Evolutionary conservation across 352 stramenopile genomes (phyloP), one percentile per base, ranked within the genome.

Genomic region (Phytophthora cajani): DNA sequence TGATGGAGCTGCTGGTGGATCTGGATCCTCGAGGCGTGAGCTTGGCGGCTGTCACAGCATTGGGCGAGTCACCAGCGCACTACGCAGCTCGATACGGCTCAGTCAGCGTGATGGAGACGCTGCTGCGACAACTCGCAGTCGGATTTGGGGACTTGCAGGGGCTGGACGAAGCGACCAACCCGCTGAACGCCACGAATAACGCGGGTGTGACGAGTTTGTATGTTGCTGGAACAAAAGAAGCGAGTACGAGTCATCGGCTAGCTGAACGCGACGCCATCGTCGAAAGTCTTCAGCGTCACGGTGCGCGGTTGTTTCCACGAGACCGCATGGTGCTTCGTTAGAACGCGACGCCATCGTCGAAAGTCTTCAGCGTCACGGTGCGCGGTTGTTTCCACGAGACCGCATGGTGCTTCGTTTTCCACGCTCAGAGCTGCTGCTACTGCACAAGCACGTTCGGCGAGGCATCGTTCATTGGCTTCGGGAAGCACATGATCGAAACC

Each of bases 391-490:
- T 16, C 52, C 42, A 12, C 46, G 54, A 19, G 40, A 52, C 7
- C 8, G 21, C 30, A 8, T 70, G 25, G 12, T 72, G 1, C 27
- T 63, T 32, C 27, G 30, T 11, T 36, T 27, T 2, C 12, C 23
- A 3, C 33, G 21, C 10, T 33, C 12, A 10, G 52, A 30, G 14
- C 33, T 47, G n/a, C 21, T 69, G 38, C 12, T 47, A 11, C 36
- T 78, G 17, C 36, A 59, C n/a, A 38, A 52, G 3, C 66, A 66
- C 58, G 67, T 78, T 6, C 52, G 62, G 36, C 71, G 66, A 36
- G 64, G 51, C n/a, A 11, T 74, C 17, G 14, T 2, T 0, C n/a
- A 55, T 3, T 77, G 65, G 65, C 11, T 71, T 1, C 40, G 19
- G 23, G 71, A 78, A 50, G 21, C 21, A 25, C 49, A 12, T 10